Conservation (phyloP, 2,329 filamentous ascomycete species). For the Paracoccidioides brasiliensis region DNA sequence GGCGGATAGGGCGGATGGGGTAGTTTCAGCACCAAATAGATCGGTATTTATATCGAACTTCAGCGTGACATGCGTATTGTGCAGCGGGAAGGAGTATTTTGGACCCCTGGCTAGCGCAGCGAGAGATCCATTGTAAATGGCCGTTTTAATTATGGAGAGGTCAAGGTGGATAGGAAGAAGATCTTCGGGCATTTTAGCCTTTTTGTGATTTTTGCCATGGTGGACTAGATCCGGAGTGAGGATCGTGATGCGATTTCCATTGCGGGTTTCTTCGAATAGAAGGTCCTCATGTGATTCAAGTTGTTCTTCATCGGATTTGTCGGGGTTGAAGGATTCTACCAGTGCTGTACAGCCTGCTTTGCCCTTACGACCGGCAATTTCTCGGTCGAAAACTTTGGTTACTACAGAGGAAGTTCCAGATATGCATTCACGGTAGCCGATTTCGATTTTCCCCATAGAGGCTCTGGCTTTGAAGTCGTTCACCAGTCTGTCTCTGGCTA, state of each 20-base stretch:
- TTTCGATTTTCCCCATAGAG: constrained; percentile 79
- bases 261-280: constrained; percentile 36
- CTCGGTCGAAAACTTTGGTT: constrained; percentile 58
- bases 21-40: constrained; percentile 53
- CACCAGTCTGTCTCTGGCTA: constrained; percentile 75
- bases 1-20: constrained; percentile 53
- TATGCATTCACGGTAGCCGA: constrained; percentile 83
- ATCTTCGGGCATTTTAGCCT: constrained; percentile 2
- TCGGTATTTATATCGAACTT: constrained; percentile 53
- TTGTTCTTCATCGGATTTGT: background rate
- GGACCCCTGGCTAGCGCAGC: constrained; percentile 79
- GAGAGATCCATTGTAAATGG: constrained; percentile 64
- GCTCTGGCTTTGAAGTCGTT: constrained; percentile 80
- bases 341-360: constrained; percentile 61
- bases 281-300: constrained; percentile 15
- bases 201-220: constrained; percentile 25
- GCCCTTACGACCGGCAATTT: constrained; percentile 65
- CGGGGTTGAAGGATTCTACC: constrained; percentile 44
- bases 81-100: constrained; percentile 63
- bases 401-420: constrained; percentile 44
- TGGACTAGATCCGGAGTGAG: constrained; percentile 36
- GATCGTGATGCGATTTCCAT: constrained; percentile 59
- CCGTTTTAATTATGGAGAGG: constrained; percentile 35
- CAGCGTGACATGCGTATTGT: constrained; percentile 59
- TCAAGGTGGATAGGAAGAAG: constrained; percentile 38